Conservation (phyloP, 768 basidiomycete species). For the Phylloporus sp. region DNA sequence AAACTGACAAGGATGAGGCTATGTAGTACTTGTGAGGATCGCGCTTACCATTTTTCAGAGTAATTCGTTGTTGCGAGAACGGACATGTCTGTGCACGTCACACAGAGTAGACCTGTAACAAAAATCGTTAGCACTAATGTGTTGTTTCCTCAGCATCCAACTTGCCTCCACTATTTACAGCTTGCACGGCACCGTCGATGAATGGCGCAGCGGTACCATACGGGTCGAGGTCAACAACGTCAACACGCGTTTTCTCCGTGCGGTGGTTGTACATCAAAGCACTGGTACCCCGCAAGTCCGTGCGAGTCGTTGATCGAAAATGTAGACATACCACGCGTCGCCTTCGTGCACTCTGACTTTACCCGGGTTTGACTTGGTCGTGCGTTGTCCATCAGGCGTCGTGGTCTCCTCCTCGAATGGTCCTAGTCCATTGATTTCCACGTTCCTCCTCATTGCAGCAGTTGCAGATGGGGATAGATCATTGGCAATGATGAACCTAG, state of each 20-base stretch:
- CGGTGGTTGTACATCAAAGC: slow-evolving; percentile 90
- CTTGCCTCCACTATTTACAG: slow-evolving; percentile 81
- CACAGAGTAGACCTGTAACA: slow-evolving; percentile 70
- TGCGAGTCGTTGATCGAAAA: background rate
- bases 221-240: slow-evolving; percentile 96
- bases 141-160: background rate
- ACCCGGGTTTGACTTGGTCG: slow-evolving; percentile 27
- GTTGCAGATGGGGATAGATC: slow-evolving; percentile 83
- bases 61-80: slow-evolving; percentile 93
- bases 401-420: slow-evolving; percentile 25
- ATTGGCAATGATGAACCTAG: slow-evolving; percentile 92
- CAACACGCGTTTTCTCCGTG: slow-evolving; percentile 67
- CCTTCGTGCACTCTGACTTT: slow-evolving; percentile 86
- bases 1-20: slow-evolving; percentile 50
- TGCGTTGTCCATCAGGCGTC: slow-evolving; percentile 6
- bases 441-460: slow-evolving; percentile 82
- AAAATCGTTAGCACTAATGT: background rate
- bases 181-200: slow-evolving; percentile 91
- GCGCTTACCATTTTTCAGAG: slow-evolving; percentile 86
- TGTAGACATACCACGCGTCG: slow-evolving; percentile 76
- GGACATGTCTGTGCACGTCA: slow-evolving; percentile 95
- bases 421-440: slow-evolving; percentile 74
- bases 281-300: slow-evolving; percentile 37
- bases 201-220: slow-evolving; percentile 98
- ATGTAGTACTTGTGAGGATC: background rate